Evolutionary conservation across 495 filamentous ascomycete species (phyloP), one percentile per base, ranked within the genome.

Genomic region (Extremus antarcticus): DNA sequence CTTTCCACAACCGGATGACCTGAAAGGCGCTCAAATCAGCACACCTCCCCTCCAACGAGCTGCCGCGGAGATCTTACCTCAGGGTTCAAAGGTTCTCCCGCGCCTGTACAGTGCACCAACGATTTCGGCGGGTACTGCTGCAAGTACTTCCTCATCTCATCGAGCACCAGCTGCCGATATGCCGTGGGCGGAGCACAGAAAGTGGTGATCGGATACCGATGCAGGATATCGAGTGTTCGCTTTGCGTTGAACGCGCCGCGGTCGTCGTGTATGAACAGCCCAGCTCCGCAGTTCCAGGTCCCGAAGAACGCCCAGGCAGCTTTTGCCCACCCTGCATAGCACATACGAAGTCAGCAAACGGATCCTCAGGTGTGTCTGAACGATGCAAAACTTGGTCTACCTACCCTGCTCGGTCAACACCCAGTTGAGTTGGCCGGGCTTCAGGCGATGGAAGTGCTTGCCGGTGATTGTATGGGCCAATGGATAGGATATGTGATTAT

Each of bases 221-320:
- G 57, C 2, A 63, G 39, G n/a, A 56, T 40, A 23, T 56, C 53
- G 4, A 63, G 38, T 7, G 43, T 43, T 0, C 8, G 10, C 16
- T 35, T 48, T 2, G 46, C 19, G 25, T 22, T 48, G 52, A 63
- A 63, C 8, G 60, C 19, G 25, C 52, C 22, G 16, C 57, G 24
- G 43, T 56, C 52, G 43, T 63, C 60, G 24, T 63, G 51, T 24
- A 60, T 50, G 53, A 63, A 63, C 9, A 63, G 57, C 2, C 39
- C 52, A 15, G 60, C 60, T 11, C 60, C 60, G 32, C 51, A 56
- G 25, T 63, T 63, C 60, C 60, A 63, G 8, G 57, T 41, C 0
- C 32, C 60, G 48, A 63, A 60, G 35, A 51, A 63, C 11, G 60
- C 60, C 60, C 60, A 63, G 10, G 60, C 60, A 8, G 60, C 60